Evolutionary conservation across 2,329 filamentous ascomycete species (phyloP), one percentile per base, ranked within the genome.

Genomic region (Magnaporthales sp.): DNA sequence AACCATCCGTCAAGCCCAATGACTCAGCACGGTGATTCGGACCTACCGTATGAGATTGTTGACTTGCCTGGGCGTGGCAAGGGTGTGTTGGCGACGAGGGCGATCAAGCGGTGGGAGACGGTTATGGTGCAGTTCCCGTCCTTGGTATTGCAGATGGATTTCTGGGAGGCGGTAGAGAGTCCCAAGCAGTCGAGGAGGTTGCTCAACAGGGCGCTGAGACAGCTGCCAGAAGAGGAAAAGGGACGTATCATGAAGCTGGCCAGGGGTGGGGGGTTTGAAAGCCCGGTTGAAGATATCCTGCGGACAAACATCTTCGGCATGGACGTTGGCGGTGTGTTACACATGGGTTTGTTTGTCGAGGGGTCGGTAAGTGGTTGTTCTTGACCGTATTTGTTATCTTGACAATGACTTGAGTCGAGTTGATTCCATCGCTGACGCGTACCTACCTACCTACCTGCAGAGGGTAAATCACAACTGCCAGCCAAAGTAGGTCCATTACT

Each of bases 231-330:
- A 26, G 63, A 68, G 13, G 68, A 70, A 62, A 66, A 68, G 66
- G 46, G 27, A 10, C 60, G 67, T 2, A 66, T 74, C n/a, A 22
- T 69, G 64, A 54, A 63, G 1, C 66, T 74, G 63, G 71, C 72
- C 4, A 65, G 68, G 58, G 72, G 67, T 13, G 67, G 54, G 0
- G 65, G 67, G 1, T 70, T 69, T 1, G 66, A 69, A 15, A 60
- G 62, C 24, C 31, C 67, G 26, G 67, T 74, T 4, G 64, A 72
- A 60, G 70, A 74, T 63, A 68, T 71, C 6, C 51, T 74, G 19
- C 68, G 67, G 27, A 73, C 71, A 13, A 74, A 74, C 51, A 71
- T 70, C 13, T 74, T 74, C 63, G 70, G 71, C 56, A 64, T 74
- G 30, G 73, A 74, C 26, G 64, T 74, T 30, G 70, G 68, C 4